phyloP scores from a whole-genome alignment of 345 rosid species.

The Camelina neglecta region DNA sequence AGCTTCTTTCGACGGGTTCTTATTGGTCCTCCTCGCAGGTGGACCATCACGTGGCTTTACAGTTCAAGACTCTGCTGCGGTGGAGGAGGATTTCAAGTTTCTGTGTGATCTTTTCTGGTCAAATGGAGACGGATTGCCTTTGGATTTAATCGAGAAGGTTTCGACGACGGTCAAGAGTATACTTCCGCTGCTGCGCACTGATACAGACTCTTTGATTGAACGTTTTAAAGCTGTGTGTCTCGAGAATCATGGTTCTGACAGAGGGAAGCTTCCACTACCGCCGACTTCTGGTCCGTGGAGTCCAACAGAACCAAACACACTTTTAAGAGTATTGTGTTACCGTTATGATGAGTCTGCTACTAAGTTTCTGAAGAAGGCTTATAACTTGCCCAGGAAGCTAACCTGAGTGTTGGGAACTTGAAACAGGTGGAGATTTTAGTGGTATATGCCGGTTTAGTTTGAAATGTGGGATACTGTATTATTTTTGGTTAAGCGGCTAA shows the following conservation, averaged over 20 bases:
- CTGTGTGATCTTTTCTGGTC: constrained; percentile 89
- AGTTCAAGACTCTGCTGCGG: constrained; percentile 60
- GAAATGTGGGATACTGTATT: background rate
- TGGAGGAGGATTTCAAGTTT: constrained; percentile 84
- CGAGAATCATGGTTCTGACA: constrained; percentile 70
- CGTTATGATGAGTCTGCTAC: constrained; percentile 81
- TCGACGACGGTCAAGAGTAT: constrained; percentile 63
- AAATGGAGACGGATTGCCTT: constrained; percentile 89
- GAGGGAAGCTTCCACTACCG: constrained; percentile 82
- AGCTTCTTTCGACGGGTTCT: constrained; percentile 93
- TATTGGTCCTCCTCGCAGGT: constrained; percentile 89
- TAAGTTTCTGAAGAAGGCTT: constrained; percentile 85
- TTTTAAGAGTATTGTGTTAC: constrained; percentile 80
- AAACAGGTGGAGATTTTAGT: constrained; percentile 4
- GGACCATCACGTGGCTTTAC: constrained; percentile 85
- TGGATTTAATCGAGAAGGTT: constrained; percentile 76
- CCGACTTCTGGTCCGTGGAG: constrained; percentile 89
- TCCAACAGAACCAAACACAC: constrained; percentile 83
- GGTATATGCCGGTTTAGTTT: constrained; percentile 23
- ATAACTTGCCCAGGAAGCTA: constrained; percentile 85
- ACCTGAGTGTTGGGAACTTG: constrained; percentile 32
- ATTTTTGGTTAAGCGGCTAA: background rate
- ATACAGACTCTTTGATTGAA: constrained; percentile 69
- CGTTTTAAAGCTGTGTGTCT: constrained; percentile 52
- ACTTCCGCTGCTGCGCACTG: constrained; percentile 70